Base-by-base conservation (phyloP, 2,329 filamentous ascomycete species). In the Cercospora citrullina region DNA sequence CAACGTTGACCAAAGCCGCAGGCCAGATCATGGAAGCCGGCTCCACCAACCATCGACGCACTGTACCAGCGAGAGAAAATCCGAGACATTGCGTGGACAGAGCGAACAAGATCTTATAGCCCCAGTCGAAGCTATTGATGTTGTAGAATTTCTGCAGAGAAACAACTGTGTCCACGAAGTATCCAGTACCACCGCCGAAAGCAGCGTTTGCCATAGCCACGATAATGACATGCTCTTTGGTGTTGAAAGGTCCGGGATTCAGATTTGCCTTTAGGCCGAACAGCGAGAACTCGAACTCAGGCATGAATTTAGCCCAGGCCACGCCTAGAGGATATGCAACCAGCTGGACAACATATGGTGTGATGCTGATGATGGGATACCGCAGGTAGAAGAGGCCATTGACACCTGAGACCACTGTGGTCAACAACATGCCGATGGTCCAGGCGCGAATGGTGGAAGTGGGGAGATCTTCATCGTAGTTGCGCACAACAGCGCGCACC, bases 21-120 rank as follows among this genome's bases (percentile, higher is more conserved):
- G 93, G 93, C 93, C 93, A 96, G 60, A 96, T 93, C 92, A 96
- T 96, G 67, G 92, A 91, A 71, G 91, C 91, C 0, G 93, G 93
- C 28, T 91, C 87, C 31, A 96, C 93, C 6, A 96, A 84, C 76
- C 93, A 95, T 60, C 91, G 87, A 65, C 92, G 85, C 0, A 92
- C 91, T 57, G 95, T 83, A 1, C 93, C 93, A 60, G 93, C 93
- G 77, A 96, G 93, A 4, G 92, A 89, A 77, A 96, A 96, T 12
- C 93, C 93, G 36, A 96, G 81, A 58, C 94, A 92, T 77, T 96
- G 93, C 0, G 92, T 95, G 0, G 93, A 95, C 18, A 96, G 85
- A 0, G 91, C 95, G 53, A 96, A 87, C n/a, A 96, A 84, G 16
- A 96, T 83, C 79, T 96, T 92, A 76, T 96, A 96, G 9, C 86